Base-by-base conservation (phyloP, 2,329 filamentous ascomycete species). In the Thelonectria blattea region DNA sequence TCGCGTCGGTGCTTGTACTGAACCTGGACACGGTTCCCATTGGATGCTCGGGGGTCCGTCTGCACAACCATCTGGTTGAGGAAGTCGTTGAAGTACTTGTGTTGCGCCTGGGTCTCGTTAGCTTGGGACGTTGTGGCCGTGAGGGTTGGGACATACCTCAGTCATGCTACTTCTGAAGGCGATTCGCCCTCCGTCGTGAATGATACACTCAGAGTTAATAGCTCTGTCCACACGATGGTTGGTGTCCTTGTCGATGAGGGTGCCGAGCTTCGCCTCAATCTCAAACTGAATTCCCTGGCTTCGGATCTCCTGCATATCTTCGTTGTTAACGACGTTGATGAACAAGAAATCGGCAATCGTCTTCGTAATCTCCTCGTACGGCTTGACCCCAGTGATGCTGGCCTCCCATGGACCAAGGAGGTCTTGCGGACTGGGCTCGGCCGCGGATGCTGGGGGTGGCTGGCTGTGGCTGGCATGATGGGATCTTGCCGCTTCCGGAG, bases 201-300 rank as follows among this genome's bases (percentile, higher is more conserved):
- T 76, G 7, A 96, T 80, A 49, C 86, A 90, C 73, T 95, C 91
- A 1, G 91, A 89, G 20, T 83, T 75, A 5, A 95, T 82, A 6
- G 87, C 86, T 10, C 93, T 77, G 10, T 84, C 79, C 24, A 93
- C 79, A n/a, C 92, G 85, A 48, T 88, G 82, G 58, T 89, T 86
- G 7, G 87, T 91, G 62, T 89, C 85, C 71, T 87, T 88, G 73
- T 92, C 88, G 58, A 94, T 85, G 14, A 98, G 82, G 24, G 88
- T 89, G 17, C 95, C 95, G 49, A 98, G 81, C 75, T 98, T 98
- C 10, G 93, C 95, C 78, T 99, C 95, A 56, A 99, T 91, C 76
- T 99, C 95, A 54, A 97, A 88, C 61, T 92, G 85, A 14, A 93
- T 89, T 7, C 87, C 87, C 15, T 85, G 83, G 52, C 84, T 84